Base-by-base conservation (phyloP, 805 yeast species). In the Ogataea philodendri region DNA sequence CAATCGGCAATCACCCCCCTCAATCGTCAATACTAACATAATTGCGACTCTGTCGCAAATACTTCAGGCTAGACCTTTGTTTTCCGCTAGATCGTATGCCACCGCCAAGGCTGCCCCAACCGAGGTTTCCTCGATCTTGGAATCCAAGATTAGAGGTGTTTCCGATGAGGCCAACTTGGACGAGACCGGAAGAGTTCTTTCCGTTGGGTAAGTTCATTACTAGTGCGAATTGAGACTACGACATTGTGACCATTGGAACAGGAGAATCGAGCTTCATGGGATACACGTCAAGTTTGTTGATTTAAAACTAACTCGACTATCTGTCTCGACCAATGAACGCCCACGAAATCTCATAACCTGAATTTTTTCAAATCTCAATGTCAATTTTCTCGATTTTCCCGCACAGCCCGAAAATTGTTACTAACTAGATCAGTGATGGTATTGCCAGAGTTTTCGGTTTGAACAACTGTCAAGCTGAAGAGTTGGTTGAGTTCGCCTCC, bases 391-490 rank as follows among this genome's bases (percentile, higher is more conserved):
- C 27, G 22, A 27, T 17, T 14, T 28, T 7, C 11, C 3, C 18
- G 40, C 40, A 41, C 39, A 27, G 28, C 39, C 39, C 20, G 26
- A 22, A 36, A 32, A 11, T 10, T 26, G 18, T 33, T 68, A 68
- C 73, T 69, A 68, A 70, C 51, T 20, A 9, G 20, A 50, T 10
- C 62, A 80, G 98, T 84, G 99, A 93, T 74, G 99, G 99, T 93
- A 93, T 93, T 67, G 99, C 98, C 69, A 94, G 97, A 81, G 96
- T 93, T 65, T 93, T 85, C 76, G 99, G 99, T 76, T 78, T 93
- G 63, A 93, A 89, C 93, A 93, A 93, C 81, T 82, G 88, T 72
- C 97, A 90, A 80, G 98, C 98, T 66, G 98, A 93, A 78, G 99
- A 93, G 77, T 81, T 93, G 70, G 97, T 93, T 63, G 98, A 93